These are phyloP conservation scores for Scedosporium boydii DNA, from an alignment of 2,329 filamentous ascomycete species.

Conservation along the genomic window DNA sequence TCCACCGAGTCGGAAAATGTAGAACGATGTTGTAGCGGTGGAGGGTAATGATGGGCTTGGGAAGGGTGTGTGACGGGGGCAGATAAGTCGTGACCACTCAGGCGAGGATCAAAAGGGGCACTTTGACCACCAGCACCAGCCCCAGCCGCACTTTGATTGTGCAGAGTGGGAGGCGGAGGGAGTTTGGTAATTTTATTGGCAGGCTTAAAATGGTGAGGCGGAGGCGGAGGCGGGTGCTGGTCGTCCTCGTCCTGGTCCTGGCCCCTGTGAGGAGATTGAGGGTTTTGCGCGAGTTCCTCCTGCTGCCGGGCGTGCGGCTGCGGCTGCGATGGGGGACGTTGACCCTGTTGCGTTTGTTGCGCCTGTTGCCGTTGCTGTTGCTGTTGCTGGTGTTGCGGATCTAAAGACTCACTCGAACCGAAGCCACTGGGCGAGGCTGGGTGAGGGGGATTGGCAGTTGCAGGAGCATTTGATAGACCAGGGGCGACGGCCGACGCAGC, in stretches of 20 bases:
- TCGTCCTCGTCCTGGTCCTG: conserved; percentile 7
- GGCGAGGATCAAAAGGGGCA: neutral
- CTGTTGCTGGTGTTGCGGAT: conserved; percentile 17
- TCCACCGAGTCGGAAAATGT: conserved; percentile 17
- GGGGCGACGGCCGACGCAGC: neutral
- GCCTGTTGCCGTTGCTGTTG: conserved; percentile 19
- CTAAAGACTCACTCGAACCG: conserved; percentile 2
- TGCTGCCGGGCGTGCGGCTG: conserved; percentile 16
- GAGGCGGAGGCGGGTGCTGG: conserved; percentile 15
- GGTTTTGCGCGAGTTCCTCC: conserved; percentile 15
- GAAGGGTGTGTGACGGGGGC: neutral
- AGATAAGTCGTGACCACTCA: conserved; percentile 1
- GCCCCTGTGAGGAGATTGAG: conserved; percentile 1
- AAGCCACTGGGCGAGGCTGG: conserved; percentile 2
- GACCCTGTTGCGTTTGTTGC: conserved; percentile 19
- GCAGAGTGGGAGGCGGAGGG: conserved; percentile 21
- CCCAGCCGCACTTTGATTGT: conserved; percentile 13
- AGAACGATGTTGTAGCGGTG: conserved; percentile 13
- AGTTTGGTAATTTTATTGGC: conserved; percentile 15
- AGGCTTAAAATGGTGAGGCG: conserved; percentile 15
- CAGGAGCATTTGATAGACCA: neutral
- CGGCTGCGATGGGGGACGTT: conserved; percentile 4
- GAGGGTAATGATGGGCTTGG: conserved; percentile 9
- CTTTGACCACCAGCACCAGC: neutral
- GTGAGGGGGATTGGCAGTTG: neutral